Evolutionary conservation across 2,329 filamentous ascomycete species (phyloP).

Genomic region (Tolypocladium sp.): DNA sequence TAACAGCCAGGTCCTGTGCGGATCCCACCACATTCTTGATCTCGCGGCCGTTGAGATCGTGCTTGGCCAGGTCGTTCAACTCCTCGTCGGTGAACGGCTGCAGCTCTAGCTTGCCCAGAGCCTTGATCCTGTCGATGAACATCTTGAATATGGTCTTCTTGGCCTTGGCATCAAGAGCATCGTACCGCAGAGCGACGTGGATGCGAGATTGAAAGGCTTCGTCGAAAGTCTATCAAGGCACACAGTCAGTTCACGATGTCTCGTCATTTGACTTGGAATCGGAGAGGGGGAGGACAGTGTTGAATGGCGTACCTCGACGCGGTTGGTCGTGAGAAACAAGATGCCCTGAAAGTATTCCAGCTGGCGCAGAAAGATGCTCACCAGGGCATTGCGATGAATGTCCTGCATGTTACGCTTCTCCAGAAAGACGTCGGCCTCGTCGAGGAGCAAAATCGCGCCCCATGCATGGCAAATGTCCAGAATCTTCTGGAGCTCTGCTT

Average conservation of each 20-base stretch:
- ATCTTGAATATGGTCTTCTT: conserved; percentile 75
- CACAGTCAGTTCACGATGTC: neutral
- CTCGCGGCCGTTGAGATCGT: conserved; percentile 55
- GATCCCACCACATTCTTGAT: conserved; percentile 86
- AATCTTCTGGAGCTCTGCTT: conserved; percentile 72
- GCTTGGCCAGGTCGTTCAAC: conserved; percentile 54
- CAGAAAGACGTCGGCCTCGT: conserved; percentile 79
- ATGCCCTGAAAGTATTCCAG: conserved; percentile 92
- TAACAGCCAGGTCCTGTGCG: conserved; percentile 72
- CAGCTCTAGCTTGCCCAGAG: conserved; percentile 51
- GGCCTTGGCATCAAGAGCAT: conserved; percentile 61
- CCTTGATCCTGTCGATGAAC: conserved; percentile 66
- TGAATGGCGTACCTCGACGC: conserved; percentile 50
- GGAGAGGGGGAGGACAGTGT: neutral
- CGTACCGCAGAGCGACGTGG: conserved; percentile 76
- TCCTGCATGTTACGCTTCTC: conserved; percentile 78
- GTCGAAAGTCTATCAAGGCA: conserved; percentile 59
- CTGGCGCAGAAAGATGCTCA: conserved; percentile 77
- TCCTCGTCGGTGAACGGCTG: conserved; percentile 59
- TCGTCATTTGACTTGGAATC: neutral
- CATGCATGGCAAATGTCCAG: conserved; percentile 79
- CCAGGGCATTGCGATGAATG: conserved; percentile 75
- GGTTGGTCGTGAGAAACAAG: conserved; percentile 81
- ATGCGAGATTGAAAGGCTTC: conserved; percentile 85
- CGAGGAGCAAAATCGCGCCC: conserved; percentile 76